A percentile compares a stretch with the other conserved stretches of the same genome.
phyloP scores from a whole-genome alignment of 1,284 basidiomycete genomes.

The Anthracocystis panici-leucophaei region DNA sequence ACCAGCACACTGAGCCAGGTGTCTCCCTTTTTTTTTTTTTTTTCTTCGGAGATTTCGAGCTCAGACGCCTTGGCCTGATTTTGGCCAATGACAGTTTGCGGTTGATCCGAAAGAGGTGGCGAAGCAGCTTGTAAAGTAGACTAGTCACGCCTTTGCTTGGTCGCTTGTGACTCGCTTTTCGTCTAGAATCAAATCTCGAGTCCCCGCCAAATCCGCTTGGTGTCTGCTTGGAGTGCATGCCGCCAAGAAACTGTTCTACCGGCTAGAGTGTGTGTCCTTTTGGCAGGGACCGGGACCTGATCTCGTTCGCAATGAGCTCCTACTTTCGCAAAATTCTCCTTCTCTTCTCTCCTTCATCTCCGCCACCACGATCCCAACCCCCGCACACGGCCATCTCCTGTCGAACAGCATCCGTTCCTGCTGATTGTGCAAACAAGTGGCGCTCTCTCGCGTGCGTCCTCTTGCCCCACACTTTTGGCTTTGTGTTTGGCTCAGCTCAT shows the following conservation, averaged over 20 bases:
- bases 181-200: background rate
- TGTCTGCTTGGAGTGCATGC: background rate
- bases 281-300: too few species aligned
- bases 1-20: too few species aligned
- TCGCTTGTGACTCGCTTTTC: conserved; percentile 5
- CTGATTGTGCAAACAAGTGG: background rate
- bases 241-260: background rate
- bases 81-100: conserved; percentile 1
- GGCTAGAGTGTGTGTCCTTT: background rate
- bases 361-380: conserved; percentile 7
- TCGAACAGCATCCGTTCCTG: conserved; percentile 1
- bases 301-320: too few species aligned
- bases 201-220: conserved; percentile 1
- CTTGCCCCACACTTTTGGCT: background rate
- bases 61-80: background rate
- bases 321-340: background rate
- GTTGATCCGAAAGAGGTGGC: background rate
- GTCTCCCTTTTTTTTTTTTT: too few species aligned
- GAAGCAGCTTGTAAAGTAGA: background rate
- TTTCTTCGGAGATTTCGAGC: too few species aligned
- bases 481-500: conserved; percentile 2
- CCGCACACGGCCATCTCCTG: conserved; percentile 2
- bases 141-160: background rate
- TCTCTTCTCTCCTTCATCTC: background rate
- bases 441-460: background rate